These are phyloP conservation scores for Astragalus membranaceus DNA, from an alignment of 306 rosid genomes.

Conservation along the genomic window DNA sequence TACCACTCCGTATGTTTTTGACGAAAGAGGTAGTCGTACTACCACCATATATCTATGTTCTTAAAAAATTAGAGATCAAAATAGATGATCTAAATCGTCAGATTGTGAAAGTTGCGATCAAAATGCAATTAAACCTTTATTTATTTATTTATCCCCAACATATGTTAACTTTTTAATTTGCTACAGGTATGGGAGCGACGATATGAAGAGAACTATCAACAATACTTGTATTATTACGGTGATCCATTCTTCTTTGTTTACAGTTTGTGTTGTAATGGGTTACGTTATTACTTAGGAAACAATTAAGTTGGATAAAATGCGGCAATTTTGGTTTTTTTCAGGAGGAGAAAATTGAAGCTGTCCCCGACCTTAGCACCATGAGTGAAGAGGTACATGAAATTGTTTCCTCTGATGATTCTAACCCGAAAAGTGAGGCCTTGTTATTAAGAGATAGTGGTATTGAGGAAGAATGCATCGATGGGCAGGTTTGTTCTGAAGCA, in stretches of 20 bases:
- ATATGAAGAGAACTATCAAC: background rate
- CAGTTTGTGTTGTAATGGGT: too few relatives aligned
- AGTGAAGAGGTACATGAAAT: conserved; percentile 21
- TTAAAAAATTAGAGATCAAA: too few relatives aligned
- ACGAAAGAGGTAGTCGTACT: too few relatives aligned
- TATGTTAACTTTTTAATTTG: background rate
- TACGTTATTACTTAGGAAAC: background rate
- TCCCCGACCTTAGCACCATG: background rate
- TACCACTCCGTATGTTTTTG: too few relatives aligned
- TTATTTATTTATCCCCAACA: too few relatives aligned
- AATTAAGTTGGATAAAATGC: background rate
- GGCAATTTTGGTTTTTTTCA: background rate
- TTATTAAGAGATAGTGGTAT: too few relatives aligned
- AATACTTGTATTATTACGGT: conserved; percentile 17
- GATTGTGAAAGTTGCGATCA: too few relatives aligned
- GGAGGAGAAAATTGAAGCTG: conserved; percentile 19
- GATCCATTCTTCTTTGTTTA: background rate
- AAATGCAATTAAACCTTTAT: background rate
- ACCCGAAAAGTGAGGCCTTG: conserved; percentile 11
- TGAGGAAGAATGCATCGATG: background rate
- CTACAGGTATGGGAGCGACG: background rate
- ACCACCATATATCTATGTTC: too few relatives aligned
- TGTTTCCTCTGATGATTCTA: conserved; percentile 4
- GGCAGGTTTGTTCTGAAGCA: background rate
- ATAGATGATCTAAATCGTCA: too few relatives aligned